Conservation (phyloP, 2,329 filamentous ascomycete genomes). For the Setomelanomma holmii region DNA sequence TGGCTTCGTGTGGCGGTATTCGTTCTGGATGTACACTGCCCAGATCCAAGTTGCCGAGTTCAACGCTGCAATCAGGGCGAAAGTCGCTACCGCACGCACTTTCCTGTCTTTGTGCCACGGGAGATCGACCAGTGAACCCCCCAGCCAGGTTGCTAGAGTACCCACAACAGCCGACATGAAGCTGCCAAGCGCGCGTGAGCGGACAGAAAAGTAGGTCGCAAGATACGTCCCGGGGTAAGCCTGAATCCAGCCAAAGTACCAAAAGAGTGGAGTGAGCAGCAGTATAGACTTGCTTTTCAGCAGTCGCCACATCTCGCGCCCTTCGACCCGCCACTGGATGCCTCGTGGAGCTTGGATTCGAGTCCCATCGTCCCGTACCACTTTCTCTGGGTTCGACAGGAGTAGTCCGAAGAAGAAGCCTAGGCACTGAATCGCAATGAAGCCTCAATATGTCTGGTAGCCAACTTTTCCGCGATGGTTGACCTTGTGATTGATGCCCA, state of each 20-base stretch:
- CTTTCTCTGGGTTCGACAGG: conserved; percentile 54
- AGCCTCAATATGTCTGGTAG: conserved; percentile 47
- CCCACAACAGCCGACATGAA: conserved; percentile 57
- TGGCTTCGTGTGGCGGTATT: conserved; percentile 53
- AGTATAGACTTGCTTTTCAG: conserved; percentile 55
- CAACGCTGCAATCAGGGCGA: conserved; percentile 50
- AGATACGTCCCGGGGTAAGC: conserved; percentile 61
- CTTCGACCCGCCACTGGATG: conserved; percentile 41
- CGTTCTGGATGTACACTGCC: conserved; percentile 56
- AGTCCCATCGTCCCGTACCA: conserved; percentile 51
- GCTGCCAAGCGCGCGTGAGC: conserved; percentile 55
- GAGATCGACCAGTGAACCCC: conserved; percentile 57
- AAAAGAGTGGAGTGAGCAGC: conserved; percentile 56
- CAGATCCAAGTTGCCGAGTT: conserved; percentile 58
- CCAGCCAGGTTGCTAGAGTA: conserved; percentile 54
- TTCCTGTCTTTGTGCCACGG: conserved; percentile 51
- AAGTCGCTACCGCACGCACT: conserved; percentile 51
- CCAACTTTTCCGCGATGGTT: conserved; percentile 54
- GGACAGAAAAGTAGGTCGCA: conserved; percentile 60
- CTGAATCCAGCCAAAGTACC: conserved; percentile 50
- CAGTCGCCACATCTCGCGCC: conserved; percentile 52
- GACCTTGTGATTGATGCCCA: conserved; percentile 52
- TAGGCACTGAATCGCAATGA: conserved; percentile 56
- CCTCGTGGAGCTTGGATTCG: conserved; percentile 39
- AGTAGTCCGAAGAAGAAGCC: conserved; percentile 54